Evolutionary conservation across 73 alveolate species (phyloP), one percentile per base, ranked within the genome.

Genomic region (Paramecium tetraurelia): DNA sequence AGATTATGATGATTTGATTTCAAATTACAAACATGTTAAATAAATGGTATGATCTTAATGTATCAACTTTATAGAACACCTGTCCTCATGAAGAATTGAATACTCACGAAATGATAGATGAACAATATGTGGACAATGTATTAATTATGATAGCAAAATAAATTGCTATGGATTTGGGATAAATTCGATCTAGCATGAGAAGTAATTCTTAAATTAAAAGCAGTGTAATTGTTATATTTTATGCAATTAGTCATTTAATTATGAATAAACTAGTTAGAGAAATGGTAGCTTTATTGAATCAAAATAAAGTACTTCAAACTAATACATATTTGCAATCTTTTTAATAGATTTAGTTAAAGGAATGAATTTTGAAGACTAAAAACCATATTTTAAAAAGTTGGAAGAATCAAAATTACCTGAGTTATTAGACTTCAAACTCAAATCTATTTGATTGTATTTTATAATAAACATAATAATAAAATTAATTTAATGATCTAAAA

Each of bases 61-160:
- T 53, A 18, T 53, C 5, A 4, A 7, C 2, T 53, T 18, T 18
- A 53, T 38, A 75, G 87, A 38, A 75, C 20, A 38, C 70, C 4
- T 80, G 90, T 80, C 46, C 75, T 3, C 90, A 80, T 80, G 90
- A 80, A 10, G 90, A 80, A 48, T 35, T 80, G 7, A 80, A 80
- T 48, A 80, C 90, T 11, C 90, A 40, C 21, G 90, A 80, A 41
- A 80, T 80, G 90, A 80, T 80, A 38, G 90, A 80, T 80, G 90
- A 80, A 48, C 3, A 80, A 41, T 80, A 80, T 80, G 90, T 80
- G 43, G 90, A 80, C 12, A 80, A 80, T 80, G 90, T 80, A 11
- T 46, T 80, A 22, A 44, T 80, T 16, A 80, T 80, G 90, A 80
- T 80, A 31, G 90, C 90, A 20, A 80, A 80, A 7, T 80, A 80